Evolutionary conservation across 129 eudicot species (phyloP).

Genomic region (Logfia minima): DNA sequence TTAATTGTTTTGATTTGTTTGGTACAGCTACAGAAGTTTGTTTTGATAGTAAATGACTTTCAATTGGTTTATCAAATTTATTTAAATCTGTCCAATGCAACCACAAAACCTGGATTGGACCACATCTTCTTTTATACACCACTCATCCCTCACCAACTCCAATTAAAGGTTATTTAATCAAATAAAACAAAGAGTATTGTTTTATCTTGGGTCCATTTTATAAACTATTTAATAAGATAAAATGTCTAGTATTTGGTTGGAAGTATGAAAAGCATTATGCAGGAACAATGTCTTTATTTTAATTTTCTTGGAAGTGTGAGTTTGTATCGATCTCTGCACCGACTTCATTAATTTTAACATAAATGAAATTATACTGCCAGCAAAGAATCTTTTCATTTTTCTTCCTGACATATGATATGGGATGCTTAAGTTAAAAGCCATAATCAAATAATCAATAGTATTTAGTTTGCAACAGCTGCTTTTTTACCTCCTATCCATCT

Average conservation of each 20-base stretch:
- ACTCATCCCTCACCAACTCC: conserved; percentile 49
- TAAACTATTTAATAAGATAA: not conserved
- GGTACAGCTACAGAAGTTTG: not conserved
- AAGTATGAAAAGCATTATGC: not conserved
- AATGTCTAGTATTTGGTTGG: not conserved
- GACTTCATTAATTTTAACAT: not conserved
- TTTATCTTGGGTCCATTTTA: not conserved
- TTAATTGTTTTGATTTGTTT: conserved; percentile 16
- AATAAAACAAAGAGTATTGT: not conserved
- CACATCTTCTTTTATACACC: conserved; percentile 67
- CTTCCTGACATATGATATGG: not conserved
- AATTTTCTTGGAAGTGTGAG: not conserved
- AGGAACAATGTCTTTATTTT: not conserved
- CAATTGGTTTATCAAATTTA: conserved; percentile 18
- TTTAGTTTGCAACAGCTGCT: too few relatives aligned
- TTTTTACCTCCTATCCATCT: too few relatives aligned
- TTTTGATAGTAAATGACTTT: not conserved
- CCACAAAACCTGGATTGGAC: conserved; percentile 70
- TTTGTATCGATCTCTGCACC: not conserved
- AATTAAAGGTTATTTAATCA: not conserved
- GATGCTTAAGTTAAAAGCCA: not conserved
- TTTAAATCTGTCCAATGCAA: conserved; percentile 23
- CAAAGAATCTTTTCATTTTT: not conserved
- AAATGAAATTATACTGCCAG: not conserved
- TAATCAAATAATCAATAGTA: not conserved